Base-by-base conservation (phyloP, 2,329 filamentous ascomycete genomes). In the Penicillium sp. region DNA sequence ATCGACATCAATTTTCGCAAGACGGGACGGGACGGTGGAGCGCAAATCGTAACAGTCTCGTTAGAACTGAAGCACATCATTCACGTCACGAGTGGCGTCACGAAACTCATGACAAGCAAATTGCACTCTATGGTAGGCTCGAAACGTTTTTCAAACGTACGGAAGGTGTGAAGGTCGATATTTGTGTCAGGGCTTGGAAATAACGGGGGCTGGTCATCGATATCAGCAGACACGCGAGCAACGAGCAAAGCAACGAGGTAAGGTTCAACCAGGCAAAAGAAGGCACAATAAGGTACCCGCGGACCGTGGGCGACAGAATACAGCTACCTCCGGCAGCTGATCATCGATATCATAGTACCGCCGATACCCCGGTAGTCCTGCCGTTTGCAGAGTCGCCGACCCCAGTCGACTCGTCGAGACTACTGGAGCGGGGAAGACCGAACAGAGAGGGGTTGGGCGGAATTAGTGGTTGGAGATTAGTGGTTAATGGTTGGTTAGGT, bases 41-140 rank as follows among this genome's bases (percentile, higher is more conserved):
- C 3, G 28, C 15, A 10, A 47, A 6, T 31, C 28, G 43, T 15
- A 28, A 31, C 22, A 31, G 14, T 6, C 8, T 11, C 10, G 25
- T 7, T 3, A 47, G 20, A 47, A 54, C 47, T 61, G 49, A 50
- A 64, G 63, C 66, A 59, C 66, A 66, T 62, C 66, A 68, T 67
- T 60, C 42, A 54, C 47, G 55, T 53, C 22, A 38, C 45, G 34
- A 49, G 61, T 63, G 60, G 64, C 64, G 62, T 65, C 60, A 63
- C 52, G 52, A 35, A 53, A 35, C 39, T 56, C 31, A 15, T 39
- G 35, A 14, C 35, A 8, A 15, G n/a, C 14, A 20, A 41, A 7
- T 47, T 41, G 6, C 34, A 45, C 15, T 22, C 14, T 5, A 15
- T 56, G 42, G 11, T 10, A 28, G 15, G 15, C 8, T 31, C 31